Evolutionary conservation across 768 basidiomycete genomes (phyloP).

Genomic region (Boletus insuetus): DNA sequence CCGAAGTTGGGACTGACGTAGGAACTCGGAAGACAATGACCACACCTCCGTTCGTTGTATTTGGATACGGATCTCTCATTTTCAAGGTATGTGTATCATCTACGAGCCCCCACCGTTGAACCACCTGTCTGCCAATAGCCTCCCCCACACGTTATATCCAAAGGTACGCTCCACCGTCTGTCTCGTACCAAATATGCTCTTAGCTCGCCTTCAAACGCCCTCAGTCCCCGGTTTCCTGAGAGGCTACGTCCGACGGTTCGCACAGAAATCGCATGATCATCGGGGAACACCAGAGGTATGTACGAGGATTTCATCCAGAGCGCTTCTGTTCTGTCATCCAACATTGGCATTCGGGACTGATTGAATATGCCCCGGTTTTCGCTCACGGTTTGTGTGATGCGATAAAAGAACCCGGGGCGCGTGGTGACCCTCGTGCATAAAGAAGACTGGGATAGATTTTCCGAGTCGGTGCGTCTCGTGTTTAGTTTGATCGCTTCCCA

Average conservation of each 20-base stretch:
- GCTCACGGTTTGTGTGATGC: no score
- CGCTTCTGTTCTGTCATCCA: background rate
- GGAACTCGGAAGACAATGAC: slow-evolving; percentile 5
- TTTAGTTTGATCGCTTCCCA: background rate
- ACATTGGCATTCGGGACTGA: background rate
- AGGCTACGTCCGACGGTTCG: slow-evolving; percentile 87
- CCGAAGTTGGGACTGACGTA: background rate
- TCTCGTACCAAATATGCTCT: background rate
- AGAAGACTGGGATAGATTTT: slow-evolving; percentile 81
- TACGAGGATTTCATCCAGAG: background rate
- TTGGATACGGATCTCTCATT: slow-evolving; percentile 91
- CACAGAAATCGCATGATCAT: slow-evolving; percentile 91
- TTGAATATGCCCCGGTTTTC: background rate
- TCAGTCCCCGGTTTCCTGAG: slow-evolving; percentile 81
- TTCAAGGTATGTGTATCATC: slow-evolving; percentile 58
- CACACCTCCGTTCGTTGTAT: slow-evolving; percentile 60
- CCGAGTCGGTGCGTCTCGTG: slow-evolving; percentile 50
- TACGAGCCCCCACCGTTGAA: background rate
- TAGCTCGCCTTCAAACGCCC: background rate
- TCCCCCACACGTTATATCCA: slow-evolving; percentile 70
- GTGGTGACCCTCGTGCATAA: slow-evolving; percentile 90
- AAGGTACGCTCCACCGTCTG: slow-evolving; percentile 43
- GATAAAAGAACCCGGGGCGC: slow-evolving; percentile 68
- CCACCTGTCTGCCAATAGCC: slow-evolving; percentile 47
- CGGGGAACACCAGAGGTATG: slow-evolving; percentile 81